Conservation (phyloP, 306 rosid genomes). For the Purshia tridentata region DNA sequence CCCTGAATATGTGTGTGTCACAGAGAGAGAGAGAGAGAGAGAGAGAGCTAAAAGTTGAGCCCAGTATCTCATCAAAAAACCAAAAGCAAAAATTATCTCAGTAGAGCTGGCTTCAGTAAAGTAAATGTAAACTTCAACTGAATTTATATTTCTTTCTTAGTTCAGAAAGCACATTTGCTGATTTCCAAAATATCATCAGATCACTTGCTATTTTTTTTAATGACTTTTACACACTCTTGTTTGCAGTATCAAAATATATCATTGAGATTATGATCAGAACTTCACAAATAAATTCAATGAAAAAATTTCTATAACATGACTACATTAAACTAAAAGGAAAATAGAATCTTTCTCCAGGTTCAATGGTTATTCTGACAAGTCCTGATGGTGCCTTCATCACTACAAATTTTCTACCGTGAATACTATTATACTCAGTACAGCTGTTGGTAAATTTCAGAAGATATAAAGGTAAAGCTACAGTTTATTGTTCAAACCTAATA, state of each 20-base stretch:
- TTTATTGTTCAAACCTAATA: too few species aligned
- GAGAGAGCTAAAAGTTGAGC: neutral
- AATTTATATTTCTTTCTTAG: neutral
- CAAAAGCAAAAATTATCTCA: neutral
- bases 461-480: neutral
- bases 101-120: neutral
- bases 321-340: too few species aligned
- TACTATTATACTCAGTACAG: neutral
- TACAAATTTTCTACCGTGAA: neutral
- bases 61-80: neutral
- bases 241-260: neutral
- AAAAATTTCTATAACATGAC: too few species aligned
- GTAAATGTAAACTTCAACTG: slow-evolving; percentile 1
- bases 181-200: neutral
- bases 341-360: neutral
- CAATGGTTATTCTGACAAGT: neutral
- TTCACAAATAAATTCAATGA: neutral
- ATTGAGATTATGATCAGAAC: neutral
- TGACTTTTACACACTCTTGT: neutral
- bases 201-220: neutral
- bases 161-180: neutral
- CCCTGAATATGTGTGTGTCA: neutral
- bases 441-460: neutral
- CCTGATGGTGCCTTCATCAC: neutral
- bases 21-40: neutral